Base-by-base conservation (phyloP, 352 stramenopile genomes). In the Pseudoperonospora humuli region DNA sequence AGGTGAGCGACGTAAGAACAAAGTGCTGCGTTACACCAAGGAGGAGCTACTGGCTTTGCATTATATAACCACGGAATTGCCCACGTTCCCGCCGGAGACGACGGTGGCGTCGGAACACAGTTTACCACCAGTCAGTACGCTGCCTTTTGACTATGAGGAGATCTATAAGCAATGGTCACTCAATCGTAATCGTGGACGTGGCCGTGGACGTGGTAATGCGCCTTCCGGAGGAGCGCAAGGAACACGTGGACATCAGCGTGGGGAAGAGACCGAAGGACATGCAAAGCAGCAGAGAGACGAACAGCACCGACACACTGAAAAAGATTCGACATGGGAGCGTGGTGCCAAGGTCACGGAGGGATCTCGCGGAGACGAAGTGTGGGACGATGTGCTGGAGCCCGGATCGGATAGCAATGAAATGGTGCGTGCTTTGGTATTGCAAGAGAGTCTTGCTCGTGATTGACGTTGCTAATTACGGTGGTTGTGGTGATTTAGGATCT, bases 81-180 rank as follows among this genome's bases (percentile, higher is more conserved):
- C 76, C 2, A 42, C 53, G 24, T 84, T 88, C 26, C 57, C 79
- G 2, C 58, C 66, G 5, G 81, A 88, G 21, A 85, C 76, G 18
- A 45, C 65, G 19, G 75, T 93, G 9, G 74, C 67, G 13, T 86
- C 75, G 5, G 70, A 81, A 31, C 67, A 84, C 28, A 62, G 61
- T 29, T 36, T 93, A 9, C 78, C 79, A 6, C 81, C 81, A 2
- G 78, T 93, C 13, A 61, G 58, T 37, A 85, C 63, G 18, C 43
- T 91, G 24, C 81, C 81, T 2, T 93, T 93, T 46, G 79, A 93
- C 61, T 87, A 88, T 43, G 75, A 89, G 45, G 81, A 91, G 53
- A 80, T 93, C 34, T 90, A 90, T 57, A 88, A 93, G 46, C 78
- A 91, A 54, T 91, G 78, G 79, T 69, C 75, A 23, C 45, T 84